Conservation (phyloP, 192 early-diverging fungal species). For the Backusella liffmaniae region DNA sequence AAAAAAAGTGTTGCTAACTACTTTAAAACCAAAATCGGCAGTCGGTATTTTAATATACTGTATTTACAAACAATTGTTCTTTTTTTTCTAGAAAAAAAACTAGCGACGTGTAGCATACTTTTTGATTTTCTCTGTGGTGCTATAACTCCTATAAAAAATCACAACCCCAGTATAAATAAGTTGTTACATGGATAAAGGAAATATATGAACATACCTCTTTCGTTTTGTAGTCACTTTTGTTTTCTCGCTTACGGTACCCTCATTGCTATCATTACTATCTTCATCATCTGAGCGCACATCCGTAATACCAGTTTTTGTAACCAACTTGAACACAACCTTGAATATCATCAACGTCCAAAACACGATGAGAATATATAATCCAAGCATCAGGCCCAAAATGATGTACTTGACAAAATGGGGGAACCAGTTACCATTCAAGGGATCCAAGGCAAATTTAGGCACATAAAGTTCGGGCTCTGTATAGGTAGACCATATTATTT, state of each 20-base stretch:
- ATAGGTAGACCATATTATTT: conserved; percentile 55
- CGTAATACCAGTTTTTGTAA: conserved; percentile 50
- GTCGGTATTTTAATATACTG: no score
- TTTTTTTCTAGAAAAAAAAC: neutral
- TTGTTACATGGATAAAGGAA: neutral
- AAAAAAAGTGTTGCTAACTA: no score
- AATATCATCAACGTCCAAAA: conserved; percentile 70
- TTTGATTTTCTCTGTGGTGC: neutral
- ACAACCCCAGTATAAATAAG: neutral
- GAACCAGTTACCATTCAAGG: conserved; percentile 49
- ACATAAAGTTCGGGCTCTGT: conserved; percentile 55
- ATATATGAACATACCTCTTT: neutral
- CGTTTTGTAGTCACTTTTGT: neutral
- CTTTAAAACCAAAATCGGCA: no score
- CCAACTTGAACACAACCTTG: conserved; percentile 57
- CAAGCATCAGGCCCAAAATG: conserved; percentile 41
- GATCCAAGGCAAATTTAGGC: conserved; percentile 38
- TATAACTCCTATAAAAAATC: neutral
- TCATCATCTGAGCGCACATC: conserved; percentile 73
- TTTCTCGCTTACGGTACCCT: neutral
- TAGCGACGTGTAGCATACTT: neutral
- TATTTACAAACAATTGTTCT: neutral
- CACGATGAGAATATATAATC: conserved; percentile 57
- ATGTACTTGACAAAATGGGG: conserved; percentile 41
- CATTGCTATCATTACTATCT: conserved; percentile 27